A percentile compares a stretch with the other conserved stretches of the same genome.
phyloP scores from a whole-genome alignment of 2,329 filamentous ascomycete species.

The Fusarium papillatum region DNA sequence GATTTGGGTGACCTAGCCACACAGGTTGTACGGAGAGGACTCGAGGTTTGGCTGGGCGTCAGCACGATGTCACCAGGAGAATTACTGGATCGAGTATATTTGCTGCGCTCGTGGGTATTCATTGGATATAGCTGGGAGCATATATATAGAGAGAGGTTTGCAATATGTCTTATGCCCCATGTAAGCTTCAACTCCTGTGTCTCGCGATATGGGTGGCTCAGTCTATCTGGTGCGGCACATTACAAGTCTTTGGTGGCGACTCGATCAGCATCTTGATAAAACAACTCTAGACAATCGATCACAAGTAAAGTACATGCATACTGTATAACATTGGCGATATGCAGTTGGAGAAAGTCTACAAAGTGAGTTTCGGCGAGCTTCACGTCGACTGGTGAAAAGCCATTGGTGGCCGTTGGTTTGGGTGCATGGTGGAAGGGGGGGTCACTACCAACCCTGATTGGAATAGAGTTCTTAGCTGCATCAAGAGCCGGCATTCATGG shows the following conservation, averaged over 20 bases:
- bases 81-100: not conserved
- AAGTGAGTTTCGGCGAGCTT: not conserved
- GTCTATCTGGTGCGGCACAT: not conserved
- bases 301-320: not conserved
- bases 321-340: not conserved
- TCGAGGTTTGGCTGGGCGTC: not conserved
- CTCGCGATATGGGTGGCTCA: not conserved
- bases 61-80: not conserved
- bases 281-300: not conserved
- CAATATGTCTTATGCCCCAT: not conserved
- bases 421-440: not conserved
- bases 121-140: not conserved
- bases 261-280: not conserved
- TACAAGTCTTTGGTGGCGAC: not conserved
- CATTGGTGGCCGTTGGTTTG: not conserved
- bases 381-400: not conserved
- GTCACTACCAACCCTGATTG: not conserved
- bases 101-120: not conserved
- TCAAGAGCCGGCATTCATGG: not conserved
- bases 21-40: not conserved
- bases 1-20: not conserved
- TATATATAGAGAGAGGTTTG: not conserved
- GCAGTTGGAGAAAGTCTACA: not conserved
- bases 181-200: not conserved
- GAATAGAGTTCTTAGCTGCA: not conserved